Conservation (phyloP, 1,284 basidiomycete species). For the Sutorius eximius region DNA sequence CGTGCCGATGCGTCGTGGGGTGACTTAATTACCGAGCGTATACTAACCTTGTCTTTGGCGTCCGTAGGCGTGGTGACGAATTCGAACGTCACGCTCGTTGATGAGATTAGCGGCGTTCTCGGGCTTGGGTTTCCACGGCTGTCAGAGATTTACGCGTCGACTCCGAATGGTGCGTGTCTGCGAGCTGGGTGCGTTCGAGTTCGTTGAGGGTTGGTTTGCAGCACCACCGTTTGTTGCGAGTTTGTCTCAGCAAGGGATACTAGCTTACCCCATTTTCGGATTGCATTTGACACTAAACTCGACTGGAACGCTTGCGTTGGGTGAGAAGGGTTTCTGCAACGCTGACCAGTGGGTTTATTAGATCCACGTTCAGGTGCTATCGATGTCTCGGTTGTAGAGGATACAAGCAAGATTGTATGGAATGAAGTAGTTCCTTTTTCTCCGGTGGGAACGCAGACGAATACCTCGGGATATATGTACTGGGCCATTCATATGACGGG, state of each 20-base stretch:
- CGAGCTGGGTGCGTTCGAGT: neutral
- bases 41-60: neutral
- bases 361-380: constrained; percentile 55
- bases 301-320: constrained; percentile 63
- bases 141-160: constrained; percentile 52
- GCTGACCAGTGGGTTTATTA: neutral
- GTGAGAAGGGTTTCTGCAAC: constrained; percentile 36
- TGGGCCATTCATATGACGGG: constrained; percentile 72
- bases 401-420: constrained; percentile 64
- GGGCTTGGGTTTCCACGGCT: constrained; percentile 75
- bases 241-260: constrained; percentile 58
- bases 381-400: constrained; percentile 63
- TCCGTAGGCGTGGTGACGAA: constrained; percentile 54
- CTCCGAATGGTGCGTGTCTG: constrained; percentile 50
- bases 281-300: constrained; percentile 59
- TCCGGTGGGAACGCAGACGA: constrained; percentile 55
- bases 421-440: constrained; percentile 71
- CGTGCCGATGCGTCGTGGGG: constrained; percentile 12
- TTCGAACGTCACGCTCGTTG: constrained; percentile 60
- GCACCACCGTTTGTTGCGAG: constrained; percentile 66
- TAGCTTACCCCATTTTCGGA: constrained; percentile 75
- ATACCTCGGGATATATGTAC: constrained; percentile 72
- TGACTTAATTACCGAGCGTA: neutral
- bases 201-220: constrained; percentile 26
- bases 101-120: constrained; percentile 67